Conservation (phyloP, 805 yeast genomes). For the Zygotorulaspora florentina region DNA sequence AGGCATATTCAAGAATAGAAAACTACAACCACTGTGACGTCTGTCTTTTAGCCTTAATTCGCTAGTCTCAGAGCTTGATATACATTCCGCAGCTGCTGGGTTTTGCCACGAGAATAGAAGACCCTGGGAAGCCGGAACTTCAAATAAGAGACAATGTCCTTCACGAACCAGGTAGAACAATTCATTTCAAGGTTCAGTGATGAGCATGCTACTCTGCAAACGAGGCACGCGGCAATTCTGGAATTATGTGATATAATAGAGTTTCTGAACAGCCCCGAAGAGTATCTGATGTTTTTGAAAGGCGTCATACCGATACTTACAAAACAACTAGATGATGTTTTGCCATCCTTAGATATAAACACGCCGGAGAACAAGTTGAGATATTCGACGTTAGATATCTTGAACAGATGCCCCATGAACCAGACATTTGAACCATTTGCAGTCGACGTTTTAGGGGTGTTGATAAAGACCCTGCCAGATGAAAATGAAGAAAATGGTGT, state of each 20-base stretch:
- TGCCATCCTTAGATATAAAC: slow-evolving; percentile 61
- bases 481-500: slow-evolving; percentile 98
- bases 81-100: no score
- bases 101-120: no score
- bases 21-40: no score
- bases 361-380: slow-evolving; percentile 77
- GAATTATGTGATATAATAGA: slow-evolving; percentile 87
- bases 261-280: slow-evolving; percentile 73
- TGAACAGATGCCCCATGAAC: slow-evolving; percentile 78
- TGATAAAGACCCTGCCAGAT: slow-evolving; percentile 55
- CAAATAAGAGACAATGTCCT: slow-evolving; percentile 29
- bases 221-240: slow-evolving; percentile 64
- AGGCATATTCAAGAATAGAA: no score
- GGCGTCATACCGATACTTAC: slow-evolving; percentile 68
- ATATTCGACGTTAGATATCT: slow-evolving; percentile 67
- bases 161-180: slow-evolving; percentile 54
- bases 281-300: slow-evolving; percentile 71
- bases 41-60: no score
- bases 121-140: no score
- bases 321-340: slow-evolving; percentile 58
- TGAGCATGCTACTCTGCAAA: slow-evolving; percentile 51
- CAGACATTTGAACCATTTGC: slow-evolving; percentile 76
- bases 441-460: slow-evolving; percentile 48
- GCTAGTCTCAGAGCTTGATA: no score
- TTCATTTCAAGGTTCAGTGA: slow-evolving; percentile 60